Percentiles rank a stretch among this genome's conserved stretches.
Conservation (phyloP, 2,329 filamentous ascomycete species). For the Ceratocystis papillata region DNA sequence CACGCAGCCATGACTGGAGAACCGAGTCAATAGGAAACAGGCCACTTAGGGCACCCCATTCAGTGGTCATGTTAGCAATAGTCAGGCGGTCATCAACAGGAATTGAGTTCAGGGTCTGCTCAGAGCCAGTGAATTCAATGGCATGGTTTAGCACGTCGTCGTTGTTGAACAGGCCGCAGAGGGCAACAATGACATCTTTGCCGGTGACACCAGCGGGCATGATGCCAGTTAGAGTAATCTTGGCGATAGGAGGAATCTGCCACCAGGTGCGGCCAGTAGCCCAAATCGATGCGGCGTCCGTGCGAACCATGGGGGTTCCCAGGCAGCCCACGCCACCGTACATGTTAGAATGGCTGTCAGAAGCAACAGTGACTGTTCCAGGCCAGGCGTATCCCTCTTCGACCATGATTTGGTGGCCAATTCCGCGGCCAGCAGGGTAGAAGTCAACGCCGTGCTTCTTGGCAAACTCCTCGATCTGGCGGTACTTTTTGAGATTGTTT, state of each 20-base stretch:
- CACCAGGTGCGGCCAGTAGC: constrained; percentile 76
- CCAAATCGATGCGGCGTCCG: constrained; percentile 79
- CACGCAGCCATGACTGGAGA: constrained; percentile 61
- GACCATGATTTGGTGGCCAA: constrained; percentile 87
- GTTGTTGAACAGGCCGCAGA: constrained; percentile 76
- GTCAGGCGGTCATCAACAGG: constrained; percentile 63
- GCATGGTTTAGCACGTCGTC: constrained; percentile 85
- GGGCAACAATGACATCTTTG: constrained; percentile 86
- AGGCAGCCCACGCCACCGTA: constrained; percentile 71
- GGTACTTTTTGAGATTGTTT: constrained; percentile 72
- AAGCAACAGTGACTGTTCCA: constrained; percentile 69
- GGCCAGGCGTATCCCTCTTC: constrained; percentile 79
- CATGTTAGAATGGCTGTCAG: constrained; percentile 67
- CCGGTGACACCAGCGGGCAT: constrained; percentile 73
- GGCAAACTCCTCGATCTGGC: constrained; percentile 71
- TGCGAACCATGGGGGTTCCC: constrained; percentile 73
- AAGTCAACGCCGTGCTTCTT: constrained; percentile 64
- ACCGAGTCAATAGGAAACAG: constrained; percentile 66
- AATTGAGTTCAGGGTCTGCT: constrained; percentile 63
- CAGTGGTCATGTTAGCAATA: constrained; percentile 70
- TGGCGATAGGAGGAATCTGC: constrained; percentile 75
- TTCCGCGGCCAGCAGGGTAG: constrained; percentile 66
- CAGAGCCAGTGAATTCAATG: constrained; percentile 75
- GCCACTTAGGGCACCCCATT: constrained; percentile 59
- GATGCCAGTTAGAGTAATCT: constrained; percentile 64